These are phyloP conservation scores for Chlorella sp. DNA, from an alignment of 139 green algal genomes.

Conservation along the genomic window DNA sequence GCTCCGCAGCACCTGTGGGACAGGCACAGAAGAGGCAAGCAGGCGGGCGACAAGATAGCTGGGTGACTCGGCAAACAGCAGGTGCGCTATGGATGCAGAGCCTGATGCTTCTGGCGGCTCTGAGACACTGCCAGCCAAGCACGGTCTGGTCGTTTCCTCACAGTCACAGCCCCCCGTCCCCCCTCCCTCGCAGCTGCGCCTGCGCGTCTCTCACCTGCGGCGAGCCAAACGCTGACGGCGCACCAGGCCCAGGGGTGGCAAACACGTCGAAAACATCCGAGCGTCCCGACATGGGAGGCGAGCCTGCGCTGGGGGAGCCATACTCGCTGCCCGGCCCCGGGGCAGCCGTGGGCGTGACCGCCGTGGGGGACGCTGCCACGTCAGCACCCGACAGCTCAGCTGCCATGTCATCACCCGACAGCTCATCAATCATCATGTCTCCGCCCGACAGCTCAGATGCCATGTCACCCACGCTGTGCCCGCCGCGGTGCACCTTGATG, in stretches of 20 bases:
- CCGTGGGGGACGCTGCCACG: not conserved
- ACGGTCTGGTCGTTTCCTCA: no score
- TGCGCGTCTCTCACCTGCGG: not conserved
- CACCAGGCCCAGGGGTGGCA: slow-evolving; percentile 1
- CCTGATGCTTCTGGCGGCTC: not conserved
- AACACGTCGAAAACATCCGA: slow-evolving; percentile 8
- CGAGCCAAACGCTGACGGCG: not conserved
- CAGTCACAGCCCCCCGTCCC: not conserved
- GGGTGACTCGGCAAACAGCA: not conserved
- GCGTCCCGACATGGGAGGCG: not conserved
- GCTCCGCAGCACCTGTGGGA: not conserved
- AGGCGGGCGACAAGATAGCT: not conserved
- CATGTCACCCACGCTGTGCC: not conserved
- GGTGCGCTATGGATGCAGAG: not conserved
- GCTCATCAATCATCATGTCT: no score
- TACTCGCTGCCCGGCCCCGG: no score
- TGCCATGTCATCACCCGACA: no score
- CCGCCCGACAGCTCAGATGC: no score
- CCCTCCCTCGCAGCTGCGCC: not conserved
- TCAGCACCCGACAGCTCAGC: no score
- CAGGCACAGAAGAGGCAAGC: not conserved
- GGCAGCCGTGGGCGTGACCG: not conserved
- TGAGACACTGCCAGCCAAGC: no score
- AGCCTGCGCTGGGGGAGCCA: not conserved
- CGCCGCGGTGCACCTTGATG: not conserved